Evolutionary conservation across 345 rosid genomes (phyloP).

Genomic region (Rubroshorea leprosula): DNA sequence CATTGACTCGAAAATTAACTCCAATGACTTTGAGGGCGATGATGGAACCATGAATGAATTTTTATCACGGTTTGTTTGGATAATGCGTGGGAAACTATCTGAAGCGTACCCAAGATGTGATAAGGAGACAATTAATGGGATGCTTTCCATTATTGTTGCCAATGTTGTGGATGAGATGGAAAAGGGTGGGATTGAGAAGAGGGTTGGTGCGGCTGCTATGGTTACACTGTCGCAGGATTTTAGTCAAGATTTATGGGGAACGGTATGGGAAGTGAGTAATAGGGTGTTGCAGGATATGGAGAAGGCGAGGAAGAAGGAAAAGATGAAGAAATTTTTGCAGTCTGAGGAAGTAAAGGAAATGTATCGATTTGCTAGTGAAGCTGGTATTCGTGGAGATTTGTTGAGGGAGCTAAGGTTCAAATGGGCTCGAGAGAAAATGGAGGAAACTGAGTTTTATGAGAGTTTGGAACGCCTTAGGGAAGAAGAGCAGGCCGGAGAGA

Average conservation of each 20-base stretch:
- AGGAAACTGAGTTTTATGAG: constrained; percentile 67
- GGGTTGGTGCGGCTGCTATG: constrained; percentile 29
- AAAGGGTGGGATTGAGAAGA: constrained; percentile 44
- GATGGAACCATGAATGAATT: constrained; percentile 63
- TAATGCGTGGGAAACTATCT: constrained; percentile 64
- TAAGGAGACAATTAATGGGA: constrained; percentile 52
- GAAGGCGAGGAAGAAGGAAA: constrained; percentile 75
- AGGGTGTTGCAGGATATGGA: constrained; percentile 81
- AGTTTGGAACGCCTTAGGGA: constrained; percentile 41
- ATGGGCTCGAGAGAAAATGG: constrained; percentile 90
- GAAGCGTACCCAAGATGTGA: constrained; percentile 56
- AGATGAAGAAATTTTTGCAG: constrained; percentile 70
- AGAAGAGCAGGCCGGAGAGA: constrained; percentile 26
- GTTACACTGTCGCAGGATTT: constrained; percentile 35
- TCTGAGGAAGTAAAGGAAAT: constrained; percentile 70
- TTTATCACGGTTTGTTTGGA: constrained; percentile 74
- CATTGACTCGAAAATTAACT: constrained; percentile 18
- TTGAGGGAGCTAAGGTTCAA: constrained; percentile 84
- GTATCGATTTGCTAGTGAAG: constrained; percentile 84
- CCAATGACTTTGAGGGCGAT: constrained; percentile 38
- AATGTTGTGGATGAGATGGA: constrained; percentile 72
- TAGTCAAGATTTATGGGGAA: constrained; percentile 74
- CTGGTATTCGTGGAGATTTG: constrained; percentile 83
- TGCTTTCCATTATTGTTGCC: constrained; percentile 70
- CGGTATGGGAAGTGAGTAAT: constrained; percentile 76